Conservation (phyloP, 257 asterid species). For the Salvia miltiorrhiza region DNA sequence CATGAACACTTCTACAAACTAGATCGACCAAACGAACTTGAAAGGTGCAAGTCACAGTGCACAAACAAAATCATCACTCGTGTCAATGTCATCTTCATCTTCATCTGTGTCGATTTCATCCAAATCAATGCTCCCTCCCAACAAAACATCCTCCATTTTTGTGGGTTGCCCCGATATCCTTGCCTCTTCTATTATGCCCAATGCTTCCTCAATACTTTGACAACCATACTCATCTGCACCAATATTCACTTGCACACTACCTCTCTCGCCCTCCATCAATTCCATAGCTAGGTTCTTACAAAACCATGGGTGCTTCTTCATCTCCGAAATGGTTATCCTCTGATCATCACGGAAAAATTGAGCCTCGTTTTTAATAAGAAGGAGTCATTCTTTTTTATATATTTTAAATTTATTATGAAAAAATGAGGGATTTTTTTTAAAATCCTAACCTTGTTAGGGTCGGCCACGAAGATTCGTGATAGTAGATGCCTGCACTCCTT, state of each 20-base stretch:
- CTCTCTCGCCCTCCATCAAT: slow-evolving; percentile 52
- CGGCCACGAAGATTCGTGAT: slow-evolving; percentile 73
- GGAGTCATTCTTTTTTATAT: too few species aligned
- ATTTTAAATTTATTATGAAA: too few species aligned
- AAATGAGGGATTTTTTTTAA: too few species aligned
- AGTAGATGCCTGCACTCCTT: slow-evolving; percentile 74
- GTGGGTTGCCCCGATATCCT: slow-evolving; percentile 27
- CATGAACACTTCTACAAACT: too few species aligned
- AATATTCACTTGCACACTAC: slow-evolving; percentile 23
- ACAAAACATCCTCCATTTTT: slow-evolving; percentile 29
- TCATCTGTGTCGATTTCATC: slow-evolving; percentile 64
- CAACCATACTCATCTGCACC: slow-evolving; percentile 16
- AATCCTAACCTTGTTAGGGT: slow-evolving; percentile 62
- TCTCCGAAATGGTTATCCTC: slow-evolving; percentile 80
- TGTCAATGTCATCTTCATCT: slow-evolving; percentile 60
- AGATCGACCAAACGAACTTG: too few species aligned
- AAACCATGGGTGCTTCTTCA: slow-evolving; percentile 80
- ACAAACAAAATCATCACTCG: slow-evolving; percentile 82
- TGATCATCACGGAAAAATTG: slow-evolving; percentile 31
- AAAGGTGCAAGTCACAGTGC: slow-evolving; percentile 32
- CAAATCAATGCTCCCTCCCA: slow-evolving; percentile 60
- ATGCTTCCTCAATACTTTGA: slow-evolving; percentile 61
- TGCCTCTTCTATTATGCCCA: slow-evolving; percentile 68
- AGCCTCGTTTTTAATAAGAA: too few species aligned
- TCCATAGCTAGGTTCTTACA: slow-evolving; percentile 47